Evolutionary conservation across 192 early-diverging fungal species (phyloP), one percentile per base, ranked within the genome.

Genomic region (Podila clonocystis): DNA sequence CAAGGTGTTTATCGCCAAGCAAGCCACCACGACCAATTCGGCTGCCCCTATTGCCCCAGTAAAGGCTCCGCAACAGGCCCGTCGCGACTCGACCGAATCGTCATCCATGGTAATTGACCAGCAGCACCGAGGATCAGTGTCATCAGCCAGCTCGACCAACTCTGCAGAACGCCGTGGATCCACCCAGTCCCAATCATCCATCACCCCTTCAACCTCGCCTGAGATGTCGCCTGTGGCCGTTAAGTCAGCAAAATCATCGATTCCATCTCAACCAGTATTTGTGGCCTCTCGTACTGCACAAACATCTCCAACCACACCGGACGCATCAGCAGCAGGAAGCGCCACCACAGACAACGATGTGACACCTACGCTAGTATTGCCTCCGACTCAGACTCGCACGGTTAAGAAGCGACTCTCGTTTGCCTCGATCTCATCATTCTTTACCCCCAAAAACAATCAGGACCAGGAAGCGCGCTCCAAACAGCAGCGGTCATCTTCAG

Each of bases 381-480:
- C 13, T 3, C 68, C 30, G 1, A 62, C 28, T 24, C 68, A 58
- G 13, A 69, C 77, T 12, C 72, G 71, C 6, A 65, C 77, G 9
- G 50, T 80, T 71, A 80, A 80, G 67, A 80, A 73, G 55, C 58
- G 66, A 20, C 71, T 80, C 9, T 80, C 77, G 6, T 80, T 80
- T 50, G 77, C 70, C 6, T 69, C 70, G 15, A 80, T 80, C 36
- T 80, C 77, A 0, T 73, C 66, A 5, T 80, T 80, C 67, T 80
- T 80, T 60, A 67, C n/a, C 62, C 28, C 20, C 24, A 28, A 17
- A 24, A 59, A 28, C 24, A 68, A 59, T 38, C 68, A 60, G 11
- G 38, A 45, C 41, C 13, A 72, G n/a, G 77, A 72, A 33, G 48
- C 50, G 9, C 77, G 55, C 11, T 24, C 70, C 0, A 80, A 80